Conservation (phyloP, 202 grass and related monocot genomes). For the Zoysia matrella region DNA sequence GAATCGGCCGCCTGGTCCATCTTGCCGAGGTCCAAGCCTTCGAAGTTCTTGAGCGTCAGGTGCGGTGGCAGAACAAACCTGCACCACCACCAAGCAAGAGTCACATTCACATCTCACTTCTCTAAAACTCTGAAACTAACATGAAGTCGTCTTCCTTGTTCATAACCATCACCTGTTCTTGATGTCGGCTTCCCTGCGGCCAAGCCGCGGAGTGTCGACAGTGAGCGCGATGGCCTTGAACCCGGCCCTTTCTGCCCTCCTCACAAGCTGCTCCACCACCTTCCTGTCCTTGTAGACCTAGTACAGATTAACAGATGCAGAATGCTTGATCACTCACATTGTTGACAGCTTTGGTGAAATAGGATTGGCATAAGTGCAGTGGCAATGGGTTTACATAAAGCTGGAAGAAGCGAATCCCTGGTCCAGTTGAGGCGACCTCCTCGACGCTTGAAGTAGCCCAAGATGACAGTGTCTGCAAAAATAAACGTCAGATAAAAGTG, state of each 20-base stretch:
- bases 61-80: conserved; percentile 88
- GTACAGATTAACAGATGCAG: conserved; percentile 18
- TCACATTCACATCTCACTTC: not conserved
- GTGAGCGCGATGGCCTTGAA: conserved; percentile 98
- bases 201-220: conserved; percentile 91
- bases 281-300: conserved; percentile 85
- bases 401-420: conserved; percentile 96
- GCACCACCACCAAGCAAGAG: conserved; percentile 42
- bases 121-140: not conserved
- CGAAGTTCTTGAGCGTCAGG: conserved; percentile 94
- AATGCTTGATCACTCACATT: not conserved
- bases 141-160: too few relatives aligned
- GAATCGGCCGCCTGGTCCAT: conserved; percentile 98
- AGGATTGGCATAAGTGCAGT: not conserved
- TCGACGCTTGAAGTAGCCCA: conserved; percentile 99
- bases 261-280: conserved; percentile 91
- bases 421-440: conserved; percentile 94
- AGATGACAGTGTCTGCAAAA: conserved; percentile 82
- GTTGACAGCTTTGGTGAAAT: not conserved
- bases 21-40: conserved; percentile 82
- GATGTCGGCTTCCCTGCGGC: conserved; percentile 94
- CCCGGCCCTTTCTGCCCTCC: conserved; percentile 91
- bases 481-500: not conserved
- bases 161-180: conserved; percentile 69
- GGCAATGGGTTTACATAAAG: conserved; percentile 66